Evolutionary conservation across 306 rosid species (phyloP).

Genomic region (Acacia acuminata): DNA sequence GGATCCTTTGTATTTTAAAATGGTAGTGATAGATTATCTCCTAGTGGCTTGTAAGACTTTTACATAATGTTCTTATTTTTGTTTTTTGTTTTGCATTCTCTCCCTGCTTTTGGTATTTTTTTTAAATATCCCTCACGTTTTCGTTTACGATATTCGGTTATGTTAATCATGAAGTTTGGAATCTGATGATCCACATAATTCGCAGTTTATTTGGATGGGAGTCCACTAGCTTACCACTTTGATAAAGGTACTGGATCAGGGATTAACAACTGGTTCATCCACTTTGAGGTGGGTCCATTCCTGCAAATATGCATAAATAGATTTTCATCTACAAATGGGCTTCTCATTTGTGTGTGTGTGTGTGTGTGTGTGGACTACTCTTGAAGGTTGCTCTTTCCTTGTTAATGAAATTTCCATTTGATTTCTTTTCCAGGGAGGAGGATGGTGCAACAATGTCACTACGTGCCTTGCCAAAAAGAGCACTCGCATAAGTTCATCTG

Average conservation of each 20-base stretch:
- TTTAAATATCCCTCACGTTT: too few species aligned
- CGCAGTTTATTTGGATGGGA: too few species aligned
- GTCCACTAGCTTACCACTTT: constrained; percentile 91
- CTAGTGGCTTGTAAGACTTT: too few species aligned
- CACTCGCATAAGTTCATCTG: constrained; percentile 81
- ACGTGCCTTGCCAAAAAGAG: constrained; percentile 76
- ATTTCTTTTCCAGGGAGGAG: constrained; percentile 74
- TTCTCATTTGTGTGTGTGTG: too few species aligned
- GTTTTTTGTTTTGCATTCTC: too few species aligned
- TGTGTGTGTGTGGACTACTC: neutral
- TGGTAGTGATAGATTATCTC: too few species aligned
- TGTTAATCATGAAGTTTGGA: constrained; percentile 4
- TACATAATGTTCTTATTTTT: too few species aligned
- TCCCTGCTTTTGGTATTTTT: too few species aligned
- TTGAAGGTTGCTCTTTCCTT: neutral
- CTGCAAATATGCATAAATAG: constrained; percentile 10
- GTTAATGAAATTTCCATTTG: constrained; percentile 18
- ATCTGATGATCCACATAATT: constrained; percentile 23
- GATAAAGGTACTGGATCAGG: constrained; percentile 78
- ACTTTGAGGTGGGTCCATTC: constrained; percentile 72
- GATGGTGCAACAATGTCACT: constrained; percentile 93
- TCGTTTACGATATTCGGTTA: neutral
- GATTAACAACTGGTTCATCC: constrained; percentile 76
- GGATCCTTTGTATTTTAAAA: too few species aligned
- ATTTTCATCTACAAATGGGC: neutral